These are phyloP conservation scores for Poa annua DNA, from an alignment of 176 grass and related monocot genomes.

Conservation along the genomic window DNA sequence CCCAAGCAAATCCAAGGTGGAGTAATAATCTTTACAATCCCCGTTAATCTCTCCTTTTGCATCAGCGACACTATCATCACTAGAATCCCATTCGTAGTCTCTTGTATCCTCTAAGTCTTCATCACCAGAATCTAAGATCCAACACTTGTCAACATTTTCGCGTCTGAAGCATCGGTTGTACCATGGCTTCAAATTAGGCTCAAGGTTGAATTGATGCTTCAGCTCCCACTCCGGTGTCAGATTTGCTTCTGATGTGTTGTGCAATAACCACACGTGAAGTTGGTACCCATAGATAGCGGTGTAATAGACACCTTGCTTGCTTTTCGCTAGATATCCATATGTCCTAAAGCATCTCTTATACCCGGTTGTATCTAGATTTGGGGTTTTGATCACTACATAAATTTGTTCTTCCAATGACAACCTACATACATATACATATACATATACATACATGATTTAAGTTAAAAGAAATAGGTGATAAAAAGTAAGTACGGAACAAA, in stretches of 20 bases:
- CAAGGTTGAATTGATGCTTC: background rate
- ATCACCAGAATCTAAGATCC: background rate
- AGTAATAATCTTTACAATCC: background rate
- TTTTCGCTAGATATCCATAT: background rate
- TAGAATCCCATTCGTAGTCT: conserved; percentile 14
- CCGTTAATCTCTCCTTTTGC: background rate
- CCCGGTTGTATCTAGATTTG: background rate
- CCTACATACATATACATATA: background rate
- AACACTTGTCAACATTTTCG: background rate
- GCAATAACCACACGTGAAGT: background rate
- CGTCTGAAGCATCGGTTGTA: background rate
- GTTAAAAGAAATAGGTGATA: too few species aligned
- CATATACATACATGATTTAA: too few species aligned
- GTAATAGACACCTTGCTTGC: conserved; percentile 4
- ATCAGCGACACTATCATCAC: background rate
- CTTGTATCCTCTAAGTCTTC: too few species aligned
- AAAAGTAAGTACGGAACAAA: too few species aligned
- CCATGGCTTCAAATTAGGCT: background rate
- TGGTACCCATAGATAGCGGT: background rate
- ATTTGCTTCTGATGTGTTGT: background rate
- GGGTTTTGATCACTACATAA: background rate
- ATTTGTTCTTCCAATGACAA: background rate
- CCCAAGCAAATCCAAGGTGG: background rate
- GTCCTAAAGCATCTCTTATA: background rate
- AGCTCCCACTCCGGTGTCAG: background rate